Conservation (phyloP, 139 green algal genomes). For the Pseudopediastrum boryanum region DNA sequence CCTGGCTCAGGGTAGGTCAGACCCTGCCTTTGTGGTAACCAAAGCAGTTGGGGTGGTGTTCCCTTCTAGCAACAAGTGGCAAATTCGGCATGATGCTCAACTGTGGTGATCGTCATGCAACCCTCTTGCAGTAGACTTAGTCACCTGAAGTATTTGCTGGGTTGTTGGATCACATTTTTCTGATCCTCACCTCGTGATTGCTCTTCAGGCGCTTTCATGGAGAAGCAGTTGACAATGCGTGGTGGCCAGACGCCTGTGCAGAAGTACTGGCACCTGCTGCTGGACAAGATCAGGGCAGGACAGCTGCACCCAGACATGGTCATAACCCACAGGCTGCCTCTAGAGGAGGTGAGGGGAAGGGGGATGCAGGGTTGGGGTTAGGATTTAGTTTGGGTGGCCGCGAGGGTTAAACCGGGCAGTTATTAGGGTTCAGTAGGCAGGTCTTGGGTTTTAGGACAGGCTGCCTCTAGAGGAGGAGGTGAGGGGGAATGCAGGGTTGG, state of each 20-base stretch:
- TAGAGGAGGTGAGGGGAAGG: constrained; percentile 48
- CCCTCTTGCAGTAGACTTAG: too few relatives aligned
- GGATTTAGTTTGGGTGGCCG: neutral
- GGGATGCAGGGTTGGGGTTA: neutral
- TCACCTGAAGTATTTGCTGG: too few relatives aligned
- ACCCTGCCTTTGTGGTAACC: too few relatives aligned
- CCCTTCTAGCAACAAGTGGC: too few relatives aligned
- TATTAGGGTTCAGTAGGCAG: neutral
- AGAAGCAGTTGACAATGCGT: constrained; percentile 70
- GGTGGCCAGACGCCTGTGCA: constrained; percentile 54
- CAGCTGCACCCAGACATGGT: constrained; percentile 68
- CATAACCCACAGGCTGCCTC: constrained; percentile 72
- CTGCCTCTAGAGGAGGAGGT: neutral
- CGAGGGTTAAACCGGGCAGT: neutral
- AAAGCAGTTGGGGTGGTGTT: too few relatives aligned
- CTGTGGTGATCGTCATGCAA: too few relatives aligned
- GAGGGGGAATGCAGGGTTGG: neutral
- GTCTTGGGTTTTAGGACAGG: neutral
- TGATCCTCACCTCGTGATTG: too few relatives aligned
- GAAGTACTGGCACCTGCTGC: constrained; percentile 27
- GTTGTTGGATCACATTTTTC: too few relatives aligned
- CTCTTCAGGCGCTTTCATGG: constrained; percentile 79
- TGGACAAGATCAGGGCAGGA: constrained; percentile 6
- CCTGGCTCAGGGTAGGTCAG: too few relatives aligned
- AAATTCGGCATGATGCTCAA: too few relatives aligned